These are phyloP conservation scores for Lactarius deliciosus DNA, from an alignment of 768 basidiomycete genomes.

Conservation along the genomic window DNA sequence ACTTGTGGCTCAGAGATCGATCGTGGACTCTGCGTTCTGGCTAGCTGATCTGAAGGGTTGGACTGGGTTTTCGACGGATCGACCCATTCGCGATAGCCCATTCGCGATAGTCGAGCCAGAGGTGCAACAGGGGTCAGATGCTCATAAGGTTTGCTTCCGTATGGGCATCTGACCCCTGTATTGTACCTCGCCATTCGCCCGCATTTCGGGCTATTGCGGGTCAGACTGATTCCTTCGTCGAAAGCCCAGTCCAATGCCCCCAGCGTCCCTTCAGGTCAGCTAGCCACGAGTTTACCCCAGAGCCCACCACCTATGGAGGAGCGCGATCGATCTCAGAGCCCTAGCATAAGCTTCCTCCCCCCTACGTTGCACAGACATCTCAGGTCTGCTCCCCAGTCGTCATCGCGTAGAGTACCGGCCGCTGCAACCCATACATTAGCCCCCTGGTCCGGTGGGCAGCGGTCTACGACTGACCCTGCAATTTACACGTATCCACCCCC, in stretches of 20 bases:
- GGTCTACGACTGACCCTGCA: constrained; percentile 33
- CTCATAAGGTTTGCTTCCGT: no score
- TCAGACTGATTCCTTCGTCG: constrained; percentile 26
- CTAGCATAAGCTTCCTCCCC: constrained; percentile 50
- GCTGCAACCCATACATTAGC: constrained; percentile 3
- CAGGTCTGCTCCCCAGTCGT: constrained; percentile 28
- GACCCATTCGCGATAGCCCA: not conserved
- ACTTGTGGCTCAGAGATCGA: constrained; percentile 39
- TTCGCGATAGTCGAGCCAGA: constrained; percentile 19
- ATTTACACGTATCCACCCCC: constrained; percentile 32
- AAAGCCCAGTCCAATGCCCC: constrained; percentile 18
- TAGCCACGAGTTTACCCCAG: constrained; percentile 4
- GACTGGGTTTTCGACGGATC: constrained; percentile 20
- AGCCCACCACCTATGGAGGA: constrained; percentile 22
- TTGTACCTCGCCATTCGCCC: constrained; percentile 17
- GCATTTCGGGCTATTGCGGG: constrained; percentile 12
- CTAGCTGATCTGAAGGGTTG: constrained; percentile 1
- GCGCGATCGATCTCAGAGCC: constrained; percentile 27
- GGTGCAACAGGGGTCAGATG: constrained; percentile 20
- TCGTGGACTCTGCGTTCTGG: constrained; percentile 14
- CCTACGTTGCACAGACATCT: constrained; percentile 52
- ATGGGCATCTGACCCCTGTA: constrained; percentile 18
- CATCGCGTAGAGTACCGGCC: constrained; percentile 16
- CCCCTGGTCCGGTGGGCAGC: constrained; percentile 19
- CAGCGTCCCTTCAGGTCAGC: constrained; percentile 6